These are phyloP conservation scores for Polyplosphaeria fusca DNA, from an alignment of 495 filamentous ascomycete species.

Conservation along the genomic window DNA sequence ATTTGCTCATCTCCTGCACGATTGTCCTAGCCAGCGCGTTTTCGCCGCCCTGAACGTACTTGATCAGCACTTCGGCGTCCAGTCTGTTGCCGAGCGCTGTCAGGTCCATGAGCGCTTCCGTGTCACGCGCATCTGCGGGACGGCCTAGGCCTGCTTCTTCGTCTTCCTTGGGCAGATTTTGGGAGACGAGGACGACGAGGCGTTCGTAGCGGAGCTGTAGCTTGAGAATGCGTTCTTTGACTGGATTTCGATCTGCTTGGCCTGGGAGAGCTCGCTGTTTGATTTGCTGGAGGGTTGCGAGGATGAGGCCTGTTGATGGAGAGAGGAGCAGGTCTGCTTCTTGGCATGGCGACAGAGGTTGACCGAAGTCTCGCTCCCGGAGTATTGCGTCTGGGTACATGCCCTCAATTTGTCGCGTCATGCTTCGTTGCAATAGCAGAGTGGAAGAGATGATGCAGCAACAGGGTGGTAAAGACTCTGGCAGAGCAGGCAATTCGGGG, in stretches of 20 bases:
- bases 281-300: slow-evolving; percentile 69
- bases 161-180: slow-evolving; percentile 38
- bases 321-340: slow-evolving; percentile 80
- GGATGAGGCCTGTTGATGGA: slow-evolving; percentile 63
- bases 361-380: slow-evolving; percentile 58
- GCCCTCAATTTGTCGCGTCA: slow-evolving; percentile 49
- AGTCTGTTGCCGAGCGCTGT: slow-evolving; percentile 49
- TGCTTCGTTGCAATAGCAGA: slow-evolving; percentile 42
- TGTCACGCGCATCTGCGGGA: slow-evolving; percentile 45
- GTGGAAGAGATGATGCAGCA: slow-evolving; percentile 54
- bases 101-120: slow-evolving; percentile 54
- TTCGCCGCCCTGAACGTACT: slow-evolving; percentile 58
- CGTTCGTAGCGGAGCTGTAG: slow-evolving; percentile 63
- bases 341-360: slow-evolving; percentile 40
- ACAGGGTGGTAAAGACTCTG: slow-evolving; percentile 31
- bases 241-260: slow-evolving; percentile 39
- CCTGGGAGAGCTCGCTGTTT: slow-evolving; percentile 71
- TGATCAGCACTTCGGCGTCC: slow-evolving; percentile 44
- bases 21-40: slow-evolving; percentile 58
- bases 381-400: slow-evolving; percentile 53
- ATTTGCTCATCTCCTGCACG: slow-evolving; percentile 47
- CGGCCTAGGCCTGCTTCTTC: slow-evolving; percentile 10
- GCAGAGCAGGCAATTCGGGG: slow-evolving; percentile 21
- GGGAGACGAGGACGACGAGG: slow-evolving; percentile 67
- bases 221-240: slow-evolving; percentile 56